Conservation (phyloP, 345 rosid species). For the Ricinus communis region DNA sequence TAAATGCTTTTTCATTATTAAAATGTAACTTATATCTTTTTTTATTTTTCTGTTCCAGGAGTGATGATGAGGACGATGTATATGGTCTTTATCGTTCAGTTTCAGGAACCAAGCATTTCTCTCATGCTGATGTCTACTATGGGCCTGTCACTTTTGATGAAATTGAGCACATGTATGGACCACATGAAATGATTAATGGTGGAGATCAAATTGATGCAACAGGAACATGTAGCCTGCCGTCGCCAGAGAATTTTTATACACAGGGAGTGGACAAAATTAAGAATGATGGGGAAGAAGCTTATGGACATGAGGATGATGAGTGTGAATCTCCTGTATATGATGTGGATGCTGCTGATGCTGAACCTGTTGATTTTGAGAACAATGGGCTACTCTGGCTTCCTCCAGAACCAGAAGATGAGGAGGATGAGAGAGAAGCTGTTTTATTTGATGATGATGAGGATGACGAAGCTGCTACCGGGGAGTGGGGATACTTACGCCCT, state of each 20-base stretch:
- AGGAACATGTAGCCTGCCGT: slow-evolving; percentile 51
- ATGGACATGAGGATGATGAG: slow-evolving; percentile 50
- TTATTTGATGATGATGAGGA: slow-evolving; percentile 64
- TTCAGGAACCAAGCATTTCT: slow-evolving; percentile 46
- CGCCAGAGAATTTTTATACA: slow-evolving; percentile 41
- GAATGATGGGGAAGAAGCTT: slow-evolving; percentile 41
- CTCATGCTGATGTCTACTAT: slow-evolving; percentile 48
- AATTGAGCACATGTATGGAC: slow-evolving; percentile 52
- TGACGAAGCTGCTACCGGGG: slow-evolving; percentile 66
- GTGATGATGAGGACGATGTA: slow-evolving; percentile 67
- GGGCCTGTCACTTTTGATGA: slow-evolving; percentile 37
- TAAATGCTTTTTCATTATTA: slow-evolving; percentile 13
- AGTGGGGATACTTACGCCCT: slow-evolving; percentile 64
- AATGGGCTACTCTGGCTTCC: slow-evolving; percentile 86
- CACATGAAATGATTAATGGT: slow-evolving; percentile 41
- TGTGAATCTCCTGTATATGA: slow-evolving; percentile 51
- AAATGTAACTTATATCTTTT: slow-evolving; percentile 12
- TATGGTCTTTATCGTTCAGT: slow-evolving; percentile 52
- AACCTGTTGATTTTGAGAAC: slow-evolving; percentile 85
- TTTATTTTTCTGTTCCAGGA: slow-evolving; percentile 39
- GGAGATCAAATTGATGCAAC: slow-evolving; percentile 44
- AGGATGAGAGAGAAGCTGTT: slow-evolving; percentile 71
- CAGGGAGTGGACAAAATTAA: slow-evolving; percentile 42
- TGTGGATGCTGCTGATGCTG: slow-evolving; percentile 41
- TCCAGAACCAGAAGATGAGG: slow-evolving; percentile 95